These are phyloP conservation scores for Botrytis hyacinthi DNA, from an alignment of 2,329 filamentous ascomycete genomes.

Conservation along the genomic window DNA sequence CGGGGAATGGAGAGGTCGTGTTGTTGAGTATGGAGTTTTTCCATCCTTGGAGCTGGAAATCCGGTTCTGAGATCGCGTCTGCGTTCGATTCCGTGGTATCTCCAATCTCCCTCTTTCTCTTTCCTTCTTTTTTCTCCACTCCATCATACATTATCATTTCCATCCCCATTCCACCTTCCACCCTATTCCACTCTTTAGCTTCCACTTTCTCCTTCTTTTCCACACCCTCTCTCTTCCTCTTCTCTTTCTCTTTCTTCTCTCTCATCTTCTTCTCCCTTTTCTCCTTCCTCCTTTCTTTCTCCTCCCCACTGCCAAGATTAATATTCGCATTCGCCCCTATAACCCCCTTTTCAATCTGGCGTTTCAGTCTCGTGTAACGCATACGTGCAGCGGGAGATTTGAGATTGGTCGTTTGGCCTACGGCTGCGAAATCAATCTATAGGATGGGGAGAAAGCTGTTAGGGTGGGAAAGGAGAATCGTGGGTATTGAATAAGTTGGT, in stretches of 20 bases:
- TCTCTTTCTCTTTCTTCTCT: neutral
- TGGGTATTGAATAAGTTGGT: neutral
- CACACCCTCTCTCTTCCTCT: neutral
- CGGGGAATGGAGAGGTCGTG: neutral
- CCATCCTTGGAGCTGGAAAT: slow-evolving; percentile 1
- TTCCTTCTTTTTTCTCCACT: neutral
- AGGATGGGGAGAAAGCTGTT: neutral
- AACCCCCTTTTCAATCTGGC: slow-evolving; percentile 38
- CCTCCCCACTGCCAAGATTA: slow-evolving; percentile 22
- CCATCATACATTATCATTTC: neutral
- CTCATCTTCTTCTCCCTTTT: neutral
- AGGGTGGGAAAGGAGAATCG: neutral
- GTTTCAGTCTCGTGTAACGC: slow-evolving; percentile 41
- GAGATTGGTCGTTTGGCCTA: slow-evolving; percentile 39
- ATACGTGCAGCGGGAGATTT: slow-evolving; percentile 42
- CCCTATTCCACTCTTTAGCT: too few species aligned
- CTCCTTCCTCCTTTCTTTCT: neutral
- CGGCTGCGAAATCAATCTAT: slow-evolving; percentile 44
- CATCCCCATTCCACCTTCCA: neutral
- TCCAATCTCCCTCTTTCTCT: neutral
- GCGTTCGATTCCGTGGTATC: neutral
- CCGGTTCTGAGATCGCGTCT: neutral
- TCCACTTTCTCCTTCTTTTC: neutral
- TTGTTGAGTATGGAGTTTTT: neutral
- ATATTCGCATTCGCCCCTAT: slow-evolving; percentile 32